phyloP scores from a whole-genome alignment of 139 green algal genomes.

The Zygnema circumcarinatum region DNA sequence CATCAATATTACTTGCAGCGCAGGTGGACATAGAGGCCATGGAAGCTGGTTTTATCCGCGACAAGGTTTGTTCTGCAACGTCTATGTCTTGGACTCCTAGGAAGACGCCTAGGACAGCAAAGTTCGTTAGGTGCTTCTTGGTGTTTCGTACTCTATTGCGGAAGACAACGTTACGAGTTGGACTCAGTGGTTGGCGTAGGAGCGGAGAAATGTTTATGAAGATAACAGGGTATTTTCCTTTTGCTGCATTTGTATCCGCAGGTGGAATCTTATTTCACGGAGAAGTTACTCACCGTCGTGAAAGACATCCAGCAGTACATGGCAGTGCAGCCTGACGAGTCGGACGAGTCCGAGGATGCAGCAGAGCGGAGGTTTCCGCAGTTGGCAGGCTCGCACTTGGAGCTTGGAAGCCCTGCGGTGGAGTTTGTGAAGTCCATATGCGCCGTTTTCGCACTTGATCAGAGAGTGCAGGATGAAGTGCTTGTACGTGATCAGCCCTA shows the following conservation, averaged over 20 bases:
- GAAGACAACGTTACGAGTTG: no score
- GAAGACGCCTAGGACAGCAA: no score
- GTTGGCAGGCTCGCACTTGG: constrained; percentile 80
- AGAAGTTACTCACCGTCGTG: constrained; percentile 73
- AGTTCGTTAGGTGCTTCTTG: no score
- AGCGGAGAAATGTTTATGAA: no score
- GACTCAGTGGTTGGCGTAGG: no score
- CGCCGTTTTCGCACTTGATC: constrained; percentile 81
- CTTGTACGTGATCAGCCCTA: constrained; percentile 65
- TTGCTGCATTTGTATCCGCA: no score
- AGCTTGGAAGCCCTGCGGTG: constrained; percentile 81
- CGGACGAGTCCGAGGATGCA: neutral
- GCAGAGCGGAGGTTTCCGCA: constrained; percentile 76
- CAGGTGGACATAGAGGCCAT: constrained; percentile 15
- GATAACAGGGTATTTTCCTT: no score
- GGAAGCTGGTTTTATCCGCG: constrained; percentile 4
- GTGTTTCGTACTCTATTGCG: no score
- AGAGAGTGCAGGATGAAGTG: constrained; percentile 66
- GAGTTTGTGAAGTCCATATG: constrained; percentile 82
- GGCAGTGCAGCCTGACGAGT: neutral
- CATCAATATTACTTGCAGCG: constrained; percentile 29
- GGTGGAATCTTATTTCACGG: constrained; percentile 71
- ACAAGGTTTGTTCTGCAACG: constrained; percentile 30
- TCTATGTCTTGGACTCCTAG: no score
- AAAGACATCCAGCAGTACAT: constrained; percentile 58